Percentiles rank a stretch among this genome's conserved stretches.
Conservation (phyloP, 1,139 yeast species). For the Taphrina wiesneri region DNA sequence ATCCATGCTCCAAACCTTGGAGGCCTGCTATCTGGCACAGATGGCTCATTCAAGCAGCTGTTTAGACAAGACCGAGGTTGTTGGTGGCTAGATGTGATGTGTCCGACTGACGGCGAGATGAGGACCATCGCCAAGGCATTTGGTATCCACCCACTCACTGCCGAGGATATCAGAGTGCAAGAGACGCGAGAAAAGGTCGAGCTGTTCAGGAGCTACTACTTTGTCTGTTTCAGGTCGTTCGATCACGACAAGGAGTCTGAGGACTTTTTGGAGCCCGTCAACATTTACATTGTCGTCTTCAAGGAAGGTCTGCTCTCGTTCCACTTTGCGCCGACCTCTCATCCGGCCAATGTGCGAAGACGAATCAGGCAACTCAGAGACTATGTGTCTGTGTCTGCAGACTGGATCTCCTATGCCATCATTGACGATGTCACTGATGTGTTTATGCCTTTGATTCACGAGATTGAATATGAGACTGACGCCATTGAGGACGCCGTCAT, state of each 20-base stretch:
- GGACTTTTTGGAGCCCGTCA: conserved; percentile 81
- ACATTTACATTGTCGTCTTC: conserved; percentile 84
- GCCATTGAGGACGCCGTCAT: conserved; percentile 84
- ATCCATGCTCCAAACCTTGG: conserved; percentile 86
- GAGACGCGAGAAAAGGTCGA: conserved; percentile 86
- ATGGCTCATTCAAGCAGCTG: conserved; percentile 61
- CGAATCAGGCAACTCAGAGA: conserved; percentile 89
- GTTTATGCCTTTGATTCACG: conserved; percentile 85
- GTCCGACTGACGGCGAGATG: conserved; percentile 71
- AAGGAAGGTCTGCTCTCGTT: conserved; percentile 79
- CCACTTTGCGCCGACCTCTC: conserved; percentile 79
- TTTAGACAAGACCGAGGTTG: conserved; percentile 63
- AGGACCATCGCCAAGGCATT: conserved; percentile 65
- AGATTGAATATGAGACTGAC: conserved; percentile 87
- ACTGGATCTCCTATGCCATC: conserved; percentile 91
- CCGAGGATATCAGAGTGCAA: conserved; percentile 82
- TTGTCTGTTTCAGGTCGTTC: conserved; percentile 80
- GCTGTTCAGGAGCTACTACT: conserved; percentile 69
- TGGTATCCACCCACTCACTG: conserved; percentile 76
- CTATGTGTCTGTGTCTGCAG: conserved; percentile 82
- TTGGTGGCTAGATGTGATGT: conserved; percentile 71
- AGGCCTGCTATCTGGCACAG: conserved; percentile 58
- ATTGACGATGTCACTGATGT: conserved; percentile 94
- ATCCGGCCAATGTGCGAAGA: conserved; percentile 83
- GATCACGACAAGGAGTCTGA: conserved; percentile 74